Evolutionary conservation across 1,284 basidiomycete species (phyloP).

Genomic region (Schizophyllum commune): DNA sequence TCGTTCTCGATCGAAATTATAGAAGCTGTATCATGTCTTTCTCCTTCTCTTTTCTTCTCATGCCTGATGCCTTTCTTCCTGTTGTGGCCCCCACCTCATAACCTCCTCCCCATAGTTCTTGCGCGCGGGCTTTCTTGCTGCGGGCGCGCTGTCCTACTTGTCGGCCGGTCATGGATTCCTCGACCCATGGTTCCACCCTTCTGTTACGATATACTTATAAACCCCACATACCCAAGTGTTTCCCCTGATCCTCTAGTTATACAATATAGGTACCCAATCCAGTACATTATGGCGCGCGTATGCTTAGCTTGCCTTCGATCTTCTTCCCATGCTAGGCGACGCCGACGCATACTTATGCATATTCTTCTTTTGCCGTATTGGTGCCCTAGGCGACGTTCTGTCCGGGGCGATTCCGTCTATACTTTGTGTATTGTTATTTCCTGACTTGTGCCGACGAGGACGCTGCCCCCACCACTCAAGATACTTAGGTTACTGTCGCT

Average conservation of each 20-base stretch:
- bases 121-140: neutral
- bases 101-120: neutral
- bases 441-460: neutral
- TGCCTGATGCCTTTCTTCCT: no score
- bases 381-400: no score
- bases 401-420: no score
- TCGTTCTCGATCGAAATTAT: neutral
- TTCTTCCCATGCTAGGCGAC: neutral
- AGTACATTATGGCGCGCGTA: neutral
- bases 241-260: neutral
- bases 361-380: no score
- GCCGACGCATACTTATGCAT: no score
- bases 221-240: no score
- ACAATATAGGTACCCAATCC: neutral
- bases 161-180: neutral
- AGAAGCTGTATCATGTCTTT: neutral
- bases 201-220: no score
- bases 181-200: no score
- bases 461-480: neutral
- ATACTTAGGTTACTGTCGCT: neutral
- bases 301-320: conserved; percentile 2
- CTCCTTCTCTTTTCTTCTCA: neutral
- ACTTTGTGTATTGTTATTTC: neutral
- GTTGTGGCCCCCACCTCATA: no score
- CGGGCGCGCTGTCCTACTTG: neutral